Base-by-base conservation (phyloP, 805 yeast species). In the Saccharomycopsis synnaedendra region DNA sequence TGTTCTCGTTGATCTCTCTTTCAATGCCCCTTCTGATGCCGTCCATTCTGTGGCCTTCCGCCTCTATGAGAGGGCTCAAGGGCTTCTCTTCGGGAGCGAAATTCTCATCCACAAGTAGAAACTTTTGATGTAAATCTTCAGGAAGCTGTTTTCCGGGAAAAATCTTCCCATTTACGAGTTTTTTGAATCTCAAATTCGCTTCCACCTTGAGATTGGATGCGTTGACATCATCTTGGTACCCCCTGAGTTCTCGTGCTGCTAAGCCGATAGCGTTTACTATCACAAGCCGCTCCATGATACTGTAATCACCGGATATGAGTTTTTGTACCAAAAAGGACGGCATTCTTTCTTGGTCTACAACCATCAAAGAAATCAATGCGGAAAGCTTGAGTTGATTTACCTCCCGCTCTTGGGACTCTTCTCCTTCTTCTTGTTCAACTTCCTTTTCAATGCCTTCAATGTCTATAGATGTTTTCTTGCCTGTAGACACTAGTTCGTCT, bases 241-340 rank as follows among this genome's bases (percentile, higher is more conserved):
- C 90, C 41, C 82, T 67, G 6, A 88, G 66, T 53, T 84, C 87
- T 51, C 95, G 64, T 0, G 88, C 86, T 3, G 85, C 75, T 29
- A 88, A 64, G 0, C 89, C 81, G 8, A 86, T 58, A 0, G 85
- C 66, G 4, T 89, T 76, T 19, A 93, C 61, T 5, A 89, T 68
- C 32, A 75, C 64, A 64, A 89, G 69, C 43, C 97, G 64, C 51
- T 82, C 89, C 52, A 84, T 93, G 19, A 93, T 60, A 0, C 95
- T 86, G 52, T 82, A 77, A 57, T 90, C 98, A 0, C 89, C 88
- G 0, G 72, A 68, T 35, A 76, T 65, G 11, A 88, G 64, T 11
- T 40, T 41, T 35, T 44, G 32, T 9, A 48, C 37, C 35, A 51
- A 46, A 44, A 32, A 41, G n/a, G 34, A 34, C 6, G 54, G 54